Evolutionary conservation across 2,329 filamentous ascomycete genomes (phyloP), one percentile per base, ranked within the genome.

Genomic region (Dissoconium aciculare): DNA sequence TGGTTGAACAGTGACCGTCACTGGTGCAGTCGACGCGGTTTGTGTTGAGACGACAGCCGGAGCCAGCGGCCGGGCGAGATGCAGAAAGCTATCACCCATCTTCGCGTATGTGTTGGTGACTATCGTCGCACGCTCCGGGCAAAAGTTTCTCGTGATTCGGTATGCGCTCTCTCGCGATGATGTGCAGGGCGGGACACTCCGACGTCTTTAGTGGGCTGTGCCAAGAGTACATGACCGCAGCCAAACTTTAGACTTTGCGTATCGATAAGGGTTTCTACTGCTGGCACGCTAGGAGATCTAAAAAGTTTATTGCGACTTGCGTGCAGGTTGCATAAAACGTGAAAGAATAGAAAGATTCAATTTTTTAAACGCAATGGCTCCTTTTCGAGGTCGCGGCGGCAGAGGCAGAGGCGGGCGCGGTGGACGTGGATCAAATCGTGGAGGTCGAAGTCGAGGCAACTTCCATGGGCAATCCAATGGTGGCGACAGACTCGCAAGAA

Each of bases 1-100:
- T 52, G 89, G 85, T 60, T 94, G 89, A 59, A 98, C 80, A 55
- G 82, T 79, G 55, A 98, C 84, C 58, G 77, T 80, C 58, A 98
- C 73, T 60, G 89, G 89, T 61, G 84, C 78, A 57, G 84, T 87
- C 49, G 78, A 84, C 52, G 78, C 75, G 14, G 43, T 32, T 60
- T 83, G 79, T 53, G 80, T 74, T 55, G 79, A 80, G 49, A 84
- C 67, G 37, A 72, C 66, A 41, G 78, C 75, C 46, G 84, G 83
- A 57, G 83, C 84, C 43, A 95, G 69, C 51, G 89, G 89, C 59
- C 89, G 76, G 54, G 87, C 78, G 46, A 98, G 78, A 60, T 98
- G 89, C 52, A 95, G 75, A 67, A 93, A 95, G 58, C 87, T 79
- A 82, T 40, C 40, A 39, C 43, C 48, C 49, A 52, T 52, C 33